Evolutionary conservation across 305 asterid species (phyloP).

Genomic region (Rubia balearica): DNA sequence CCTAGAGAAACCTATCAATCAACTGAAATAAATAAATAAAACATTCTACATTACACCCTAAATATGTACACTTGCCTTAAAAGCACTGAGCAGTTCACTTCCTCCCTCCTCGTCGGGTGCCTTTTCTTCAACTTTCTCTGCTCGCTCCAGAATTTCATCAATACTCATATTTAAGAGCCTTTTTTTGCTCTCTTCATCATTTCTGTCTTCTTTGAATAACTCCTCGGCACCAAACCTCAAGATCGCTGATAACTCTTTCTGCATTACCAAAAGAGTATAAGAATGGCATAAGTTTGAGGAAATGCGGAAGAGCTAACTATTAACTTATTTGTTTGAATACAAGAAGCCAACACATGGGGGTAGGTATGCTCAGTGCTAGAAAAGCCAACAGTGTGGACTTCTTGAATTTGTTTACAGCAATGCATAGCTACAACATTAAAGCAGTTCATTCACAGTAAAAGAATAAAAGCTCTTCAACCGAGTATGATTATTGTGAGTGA

Average conservation of each 20-base stretch:
- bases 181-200: constrained; percentile 94
- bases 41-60: constrained; percentile 8
- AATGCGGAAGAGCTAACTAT: background rate
- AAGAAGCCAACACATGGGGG: background rate
- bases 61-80: constrained; percentile 54
- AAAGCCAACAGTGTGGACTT: background rate
- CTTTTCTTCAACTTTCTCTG: constrained; percentile 97
- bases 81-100: constrained; percentile 77
- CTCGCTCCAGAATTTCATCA: constrained; percentile 99
- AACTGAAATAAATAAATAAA: constrained; percentile 11
- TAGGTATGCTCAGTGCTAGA: background rate
- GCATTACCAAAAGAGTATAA: constrained; percentile 20
- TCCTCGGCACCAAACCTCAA: constrained; percentile 99
- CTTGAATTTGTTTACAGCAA: background rate
- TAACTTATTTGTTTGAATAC: background rate
- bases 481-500: background rate
- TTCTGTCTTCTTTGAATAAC: constrained; percentile 83
- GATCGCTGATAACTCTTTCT: constrained; percentile 99
- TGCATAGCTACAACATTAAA: background rate
- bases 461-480: background rate
- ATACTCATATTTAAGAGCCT: constrained; percentile 92
- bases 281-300: background rate
- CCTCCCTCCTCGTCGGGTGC: constrained; percentile 68
- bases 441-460: background rate
- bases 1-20: background rate